These are phyloP conservation scores for Prunus armeniaca DNA, from an alignment of 306 rosid species.

Conservation along the genomic window DNA sequence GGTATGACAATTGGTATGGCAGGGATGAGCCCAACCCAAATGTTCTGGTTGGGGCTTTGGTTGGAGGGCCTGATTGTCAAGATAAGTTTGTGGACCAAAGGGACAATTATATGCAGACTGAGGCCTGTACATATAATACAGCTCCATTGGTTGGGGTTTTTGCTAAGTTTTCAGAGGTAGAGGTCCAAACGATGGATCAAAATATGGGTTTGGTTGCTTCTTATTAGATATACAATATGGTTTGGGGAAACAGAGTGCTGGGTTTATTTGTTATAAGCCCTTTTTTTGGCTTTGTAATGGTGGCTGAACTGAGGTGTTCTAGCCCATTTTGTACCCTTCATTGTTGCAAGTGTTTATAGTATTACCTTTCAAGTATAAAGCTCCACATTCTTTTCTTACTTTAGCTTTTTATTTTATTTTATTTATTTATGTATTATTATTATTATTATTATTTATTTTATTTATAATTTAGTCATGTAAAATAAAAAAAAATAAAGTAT, in stretches of 20 bases:
- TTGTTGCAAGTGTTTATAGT: slow-evolving; percentile 23
- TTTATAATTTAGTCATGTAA: too few species aligned
- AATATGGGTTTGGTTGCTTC: slow-evolving; percentile 56
- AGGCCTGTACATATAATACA: slow-evolving; percentile 95
- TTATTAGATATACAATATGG: slow-evolving; percentile 21
- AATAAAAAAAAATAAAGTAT: too few species aligned
- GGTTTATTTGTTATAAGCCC: background rate
- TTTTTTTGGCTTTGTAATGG: slow-evolving; percentile 11
- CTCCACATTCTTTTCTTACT: background rate
- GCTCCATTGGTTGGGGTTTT: slow-evolving; percentile 89
- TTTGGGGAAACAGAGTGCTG: slow-evolving; percentile 3
- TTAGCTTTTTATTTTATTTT: too few species aligned
- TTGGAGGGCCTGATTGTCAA: slow-evolving; percentile 86
- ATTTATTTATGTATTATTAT: too few species aligned
- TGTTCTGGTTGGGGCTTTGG: slow-evolving; percentile 81
- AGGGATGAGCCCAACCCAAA: slow-evolving; percentile 59
- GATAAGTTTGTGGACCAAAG: slow-evolving; percentile 73
- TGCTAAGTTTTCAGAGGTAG: slow-evolving; percentile 56
- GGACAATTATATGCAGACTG: slow-evolving; percentile 85
- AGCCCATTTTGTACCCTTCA: slow-evolving; percentile 28
- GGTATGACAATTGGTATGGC: slow-evolving; percentile 86
- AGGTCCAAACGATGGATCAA: slow-evolving; percentile 35
- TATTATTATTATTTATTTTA: too few species aligned
- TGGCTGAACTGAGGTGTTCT: slow-evolving; percentile 29
- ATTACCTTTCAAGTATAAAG: background rate